Evolutionary conservation across 2,329 filamentous ascomycete genomes (phyloP).

Genomic region (Decorospora gaudefroyi): DNA sequence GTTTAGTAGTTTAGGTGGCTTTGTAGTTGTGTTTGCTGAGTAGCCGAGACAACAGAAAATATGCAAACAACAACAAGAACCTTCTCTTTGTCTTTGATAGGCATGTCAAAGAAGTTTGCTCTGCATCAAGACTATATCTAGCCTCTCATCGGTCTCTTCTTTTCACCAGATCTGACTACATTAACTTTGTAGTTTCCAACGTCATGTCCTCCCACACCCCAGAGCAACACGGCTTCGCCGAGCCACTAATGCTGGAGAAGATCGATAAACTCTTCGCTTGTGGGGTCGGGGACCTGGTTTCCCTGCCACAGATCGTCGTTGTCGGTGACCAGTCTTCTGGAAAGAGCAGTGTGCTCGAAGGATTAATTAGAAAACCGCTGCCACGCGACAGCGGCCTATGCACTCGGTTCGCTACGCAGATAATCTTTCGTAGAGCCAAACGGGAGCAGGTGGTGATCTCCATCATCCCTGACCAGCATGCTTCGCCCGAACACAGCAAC

Average conservation of each 20-base stretch:
- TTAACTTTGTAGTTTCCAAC: background rate
- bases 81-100: conserved; percentile 1
- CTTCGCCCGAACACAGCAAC: conserved; percentile 15
- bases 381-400: conserved; percentile 50
- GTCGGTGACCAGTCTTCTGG: conserved; percentile 51
- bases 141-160: background rate
- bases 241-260: conserved; percentile 31
- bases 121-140: background rate
- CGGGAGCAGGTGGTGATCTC: conserved; percentile 4
- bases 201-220: conserved; percentile 1
- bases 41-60: background rate
- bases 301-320: conserved; percentile 26
- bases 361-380: conserved; percentile 45
- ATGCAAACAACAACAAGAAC: background rate
- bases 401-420: conserved; percentile 55
- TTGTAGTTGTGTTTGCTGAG: conserved; percentile 1
- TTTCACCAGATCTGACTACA: conserved; percentile 1
- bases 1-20: background rate
- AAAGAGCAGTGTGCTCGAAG: conserved; percentile 40
- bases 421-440: conserved; percentile 45
- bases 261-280: conserved; percentile 46
- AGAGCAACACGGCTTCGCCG: background rate
- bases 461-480: conserved; percentile 7
- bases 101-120: background rate
- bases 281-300: conserved; percentile 41